These are phyloP conservation scores for Suillus clintonianus DNA, from an alignment of 768 basidiomycete species.

Conservation along the genomic window DNA sequence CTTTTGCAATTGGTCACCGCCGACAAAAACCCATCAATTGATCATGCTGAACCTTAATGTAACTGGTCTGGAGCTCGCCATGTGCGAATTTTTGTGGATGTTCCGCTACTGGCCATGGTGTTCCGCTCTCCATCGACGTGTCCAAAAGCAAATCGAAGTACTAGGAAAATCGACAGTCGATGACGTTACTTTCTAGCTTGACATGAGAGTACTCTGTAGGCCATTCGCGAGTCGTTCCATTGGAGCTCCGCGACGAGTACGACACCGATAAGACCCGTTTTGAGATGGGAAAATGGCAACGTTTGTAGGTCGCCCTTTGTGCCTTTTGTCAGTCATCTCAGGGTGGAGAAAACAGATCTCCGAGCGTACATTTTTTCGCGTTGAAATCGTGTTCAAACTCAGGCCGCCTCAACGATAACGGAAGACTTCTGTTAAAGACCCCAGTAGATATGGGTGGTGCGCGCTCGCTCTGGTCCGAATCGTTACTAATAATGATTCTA, in stretches of 20 bases:
- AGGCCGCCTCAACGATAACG: constrained; percentile 5
- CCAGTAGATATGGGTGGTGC: too few species aligned
- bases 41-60: background rate
- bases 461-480: too few species aligned
- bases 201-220: too few species aligned
- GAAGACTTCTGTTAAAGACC: constrained; percentile 4
- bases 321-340: background rate
- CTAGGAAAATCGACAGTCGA: too few species aligned
- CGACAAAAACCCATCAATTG: background rate
- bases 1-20: background rate
- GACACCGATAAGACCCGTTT: background rate
- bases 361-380: too few species aligned
- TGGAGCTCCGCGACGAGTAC: background rate
- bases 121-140: background rate
- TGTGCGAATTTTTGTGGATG: too few species aligned
- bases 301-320: background rate
- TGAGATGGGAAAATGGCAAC: background rate
- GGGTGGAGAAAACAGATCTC: background rate
- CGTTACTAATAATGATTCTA: background rate
- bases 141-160: too few species aligned
- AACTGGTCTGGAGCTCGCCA: background rate
- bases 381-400: background rate
- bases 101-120: too few species aligned
- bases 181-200: too few species aligned
- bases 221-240: background rate